phyloP scores from a whole-genome alignment of 306 rosid species.

The Ormosia semicastrata region DNA sequence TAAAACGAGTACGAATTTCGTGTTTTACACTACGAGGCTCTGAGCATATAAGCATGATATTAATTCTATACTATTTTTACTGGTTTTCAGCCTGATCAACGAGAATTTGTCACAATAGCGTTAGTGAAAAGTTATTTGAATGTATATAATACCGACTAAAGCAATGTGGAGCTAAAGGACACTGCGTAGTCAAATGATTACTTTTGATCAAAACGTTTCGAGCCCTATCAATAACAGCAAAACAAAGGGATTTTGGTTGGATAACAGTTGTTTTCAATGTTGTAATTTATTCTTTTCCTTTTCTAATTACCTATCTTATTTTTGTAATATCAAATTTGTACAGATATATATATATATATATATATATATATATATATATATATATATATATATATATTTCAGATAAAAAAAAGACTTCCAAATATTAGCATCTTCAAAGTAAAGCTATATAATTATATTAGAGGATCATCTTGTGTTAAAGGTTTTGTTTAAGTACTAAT shows the following conservation, averaged over 20 bases:
- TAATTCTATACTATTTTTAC: too few species aligned
- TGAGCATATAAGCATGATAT: neutral
- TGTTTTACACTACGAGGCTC: too few species aligned
- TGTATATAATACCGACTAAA: too few species aligned
- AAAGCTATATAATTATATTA: neutral
- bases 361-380: too few species aligned
- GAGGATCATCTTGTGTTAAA: neutral
- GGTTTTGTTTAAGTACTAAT: neutral
- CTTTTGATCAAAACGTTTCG: neutral
- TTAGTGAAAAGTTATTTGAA: too few species aligned
- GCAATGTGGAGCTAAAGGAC: too few species aligned
- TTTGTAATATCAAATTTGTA: neutral
- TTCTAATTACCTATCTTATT: neutral
- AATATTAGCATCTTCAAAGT: neutral
- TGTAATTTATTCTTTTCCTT: neutral
- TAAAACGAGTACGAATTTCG: too few species aligned
- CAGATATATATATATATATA: too few species aligned
- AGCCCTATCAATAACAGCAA: neutral
- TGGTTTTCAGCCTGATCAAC: too few species aligned
- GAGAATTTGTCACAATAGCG: too few species aligned
- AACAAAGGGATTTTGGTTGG: neutral
- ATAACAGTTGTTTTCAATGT: neutral
- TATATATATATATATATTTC: too few species aligned
- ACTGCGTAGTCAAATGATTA: too few species aligned
- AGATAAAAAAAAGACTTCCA: neutral